These are phyloP conservation scores for Hortaea werneckii DNA, from an alignment of 2,329 filamentous ascomycete genomes.

Conservation along the genomic window DNA sequence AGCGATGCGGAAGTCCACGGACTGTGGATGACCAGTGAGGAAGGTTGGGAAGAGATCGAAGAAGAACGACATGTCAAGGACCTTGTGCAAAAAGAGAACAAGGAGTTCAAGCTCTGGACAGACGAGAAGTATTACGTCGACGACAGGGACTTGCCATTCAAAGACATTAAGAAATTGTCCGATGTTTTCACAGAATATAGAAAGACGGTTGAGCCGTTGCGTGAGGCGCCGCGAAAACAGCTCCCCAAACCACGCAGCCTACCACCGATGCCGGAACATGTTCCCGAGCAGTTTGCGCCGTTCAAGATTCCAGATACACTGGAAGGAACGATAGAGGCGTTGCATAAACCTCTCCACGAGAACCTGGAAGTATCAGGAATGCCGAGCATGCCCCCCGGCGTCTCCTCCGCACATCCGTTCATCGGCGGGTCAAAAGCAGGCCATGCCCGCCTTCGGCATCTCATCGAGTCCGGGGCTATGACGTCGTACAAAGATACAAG, in stretches of 20 bases:
- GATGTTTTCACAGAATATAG: conserved; percentile 68
- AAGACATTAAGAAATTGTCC: conserved; percentile 50
- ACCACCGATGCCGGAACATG: conserved; percentile 46
- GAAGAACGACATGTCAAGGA: conserved; percentile 50
- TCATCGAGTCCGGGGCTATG: conserved; percentile 52
- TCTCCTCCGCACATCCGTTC: conserved; percentile 55
- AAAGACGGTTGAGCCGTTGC: conserved; percentile 62
- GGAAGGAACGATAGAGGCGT: conserved; percentile 42
- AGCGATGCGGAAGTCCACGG: conserved; percentile 43
- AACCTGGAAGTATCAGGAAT: conserved; percentile 41
- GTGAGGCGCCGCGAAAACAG: conserved; percentile 49
- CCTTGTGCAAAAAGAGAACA: conserved; percentile 42
- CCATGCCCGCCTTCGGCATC: conserved; percentile 47
- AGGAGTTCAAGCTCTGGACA: conserved; percentile 54
- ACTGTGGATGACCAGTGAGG: conserved; percentile 66
- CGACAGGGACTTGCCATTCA: conserved; percentile 57
- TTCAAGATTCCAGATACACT: conserved; percentile 53
- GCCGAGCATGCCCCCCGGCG: conserved; percentile 43
- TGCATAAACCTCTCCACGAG: conserved; percentile 49
- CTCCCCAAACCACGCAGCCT: conserved; percentile 48
- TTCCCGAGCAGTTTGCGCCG: conserved; percentile 51
- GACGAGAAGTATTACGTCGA: conserved; percentile 75
- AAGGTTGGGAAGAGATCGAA: conserved; percentile 56
- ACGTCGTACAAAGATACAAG: conserved; percentile 58
- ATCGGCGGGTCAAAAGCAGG: conserved; percentile 56